Evolutionary conservation across 768 basidiomycete species (phyloP), one percentile per base, ranked within the genome.

Genomic region (Lactarius deliciosus): DNA sequence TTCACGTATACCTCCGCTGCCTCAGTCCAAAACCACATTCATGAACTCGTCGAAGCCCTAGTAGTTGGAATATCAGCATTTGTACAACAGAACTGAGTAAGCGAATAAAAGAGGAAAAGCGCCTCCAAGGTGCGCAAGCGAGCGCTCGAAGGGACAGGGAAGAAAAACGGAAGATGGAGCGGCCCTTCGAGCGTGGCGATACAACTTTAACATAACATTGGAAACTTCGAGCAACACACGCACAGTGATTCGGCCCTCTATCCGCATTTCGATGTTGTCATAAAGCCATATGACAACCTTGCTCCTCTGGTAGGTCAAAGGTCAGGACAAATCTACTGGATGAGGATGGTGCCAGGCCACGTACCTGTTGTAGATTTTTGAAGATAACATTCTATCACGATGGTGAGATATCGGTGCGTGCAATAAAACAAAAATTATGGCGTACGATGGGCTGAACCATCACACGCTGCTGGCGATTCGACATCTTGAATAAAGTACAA

Each of bases 41-140:
- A 99, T 99, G 79, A 98, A 99, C 77, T 99, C 96, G 75, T 99
- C 96, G 73, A 99, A 99, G 47, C 96, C 96, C 96, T 98, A 74
- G 67, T 63, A 61, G 53, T 50, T 43, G 54, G 45, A 20, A 53
- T 77, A 68, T 66, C 20, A 68, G 47, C 30, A 41, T 28, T 10
- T 45, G 57, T 25, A 15, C 38, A 11, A 55, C 34, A 16, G 36
- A 53, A 53, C n/a, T 16, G 43, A 22, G n/a, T 22, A 68, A 36
- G 56, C 15, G 13, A n/a, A 40, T 45, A 36, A 32, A 65, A 61
- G 61, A 64, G 45, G 43, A 59, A 47, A 70, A 20, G 58, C 43
- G 68, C 22, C 30, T 34, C 66, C 59, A 41, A 55, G 53, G 59
- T 43, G 58, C 11, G 41, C 47, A 53, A 57, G 36, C 36, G 55